Evolutionary conservation across 306 rosid species (phyloP).

Genomic region (Cucurbita moschata): DNA sequence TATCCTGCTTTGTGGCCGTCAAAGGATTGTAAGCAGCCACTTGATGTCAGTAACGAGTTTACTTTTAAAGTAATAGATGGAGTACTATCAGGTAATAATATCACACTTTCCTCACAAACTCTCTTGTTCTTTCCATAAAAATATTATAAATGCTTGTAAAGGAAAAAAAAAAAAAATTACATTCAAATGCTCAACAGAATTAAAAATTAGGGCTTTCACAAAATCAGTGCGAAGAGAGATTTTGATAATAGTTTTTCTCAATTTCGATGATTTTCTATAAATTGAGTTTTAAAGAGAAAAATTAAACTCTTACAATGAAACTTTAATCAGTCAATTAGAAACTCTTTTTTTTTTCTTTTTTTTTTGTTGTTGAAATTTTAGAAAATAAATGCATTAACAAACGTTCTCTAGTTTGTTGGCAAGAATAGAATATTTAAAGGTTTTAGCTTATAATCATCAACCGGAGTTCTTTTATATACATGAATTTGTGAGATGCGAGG

Average conservation of each 20-base stretch:
- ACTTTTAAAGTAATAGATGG: conserved; percentile 24
- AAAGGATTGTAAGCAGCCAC: conserved; percentile 23
- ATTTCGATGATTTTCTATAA: neutral
- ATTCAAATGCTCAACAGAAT: neutral
- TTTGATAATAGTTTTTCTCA: neutral
- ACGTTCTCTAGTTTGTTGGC: no score
- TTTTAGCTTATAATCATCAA: no score
- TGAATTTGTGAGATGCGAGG: neutral
- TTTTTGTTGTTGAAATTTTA: no score
- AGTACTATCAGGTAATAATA: conserved; percentile 24
- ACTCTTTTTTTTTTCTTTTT: no score
- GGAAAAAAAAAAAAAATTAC: neutral
- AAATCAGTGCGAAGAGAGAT: neutral
- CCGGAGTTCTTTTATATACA: neutral
- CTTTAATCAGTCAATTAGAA: neutral
- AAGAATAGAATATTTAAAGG: no score
- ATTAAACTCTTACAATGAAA: neutral
- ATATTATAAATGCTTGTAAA: neutral
- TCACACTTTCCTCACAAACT: neutral
- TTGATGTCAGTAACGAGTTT: conserved; percentile 32
- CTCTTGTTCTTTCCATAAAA: neutral
- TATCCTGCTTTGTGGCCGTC: conserved; percentile 36
- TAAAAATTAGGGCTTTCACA: neutral
- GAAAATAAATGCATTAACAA: no score
- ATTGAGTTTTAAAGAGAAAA: neutral